Percentiles rank a stretch among this genome's conserved stretches.
phyloP scores from a whole-genome alignment of 306 rosid genomes.

The Ormosia semicastrata region DNA sequence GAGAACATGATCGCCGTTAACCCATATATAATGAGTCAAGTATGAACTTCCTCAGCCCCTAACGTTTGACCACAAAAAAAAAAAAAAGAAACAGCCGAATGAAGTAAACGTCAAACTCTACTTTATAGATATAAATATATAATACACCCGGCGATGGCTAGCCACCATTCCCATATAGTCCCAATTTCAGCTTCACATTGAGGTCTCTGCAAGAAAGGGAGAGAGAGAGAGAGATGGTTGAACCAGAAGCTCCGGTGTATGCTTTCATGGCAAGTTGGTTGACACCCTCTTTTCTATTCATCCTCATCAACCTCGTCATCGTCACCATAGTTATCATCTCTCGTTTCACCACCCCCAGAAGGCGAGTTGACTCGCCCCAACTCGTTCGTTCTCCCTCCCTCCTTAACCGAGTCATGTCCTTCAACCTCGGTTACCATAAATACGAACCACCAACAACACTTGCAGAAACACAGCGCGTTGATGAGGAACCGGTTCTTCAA shows the following conservation, averaged over 20 bases:
- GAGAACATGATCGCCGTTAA: too few species aligned
- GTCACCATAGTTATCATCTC: slow-evolving; percentile 50
- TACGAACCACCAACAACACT: neutral
- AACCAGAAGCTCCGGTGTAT: slow-evolving; percentile 15
- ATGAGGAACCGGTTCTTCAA: neutral
- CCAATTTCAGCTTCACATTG: too few species aligned
- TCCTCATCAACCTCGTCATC: slow-evolving; percentile 70
- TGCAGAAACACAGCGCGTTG: neutral
- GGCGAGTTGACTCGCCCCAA: slow-evolving; percentile 2
- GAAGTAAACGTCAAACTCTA: neutral
- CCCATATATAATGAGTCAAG: too few species aligned
- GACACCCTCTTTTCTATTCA: slow-evolving; percentile 63
- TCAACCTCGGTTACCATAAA: slow-evolving; percentile 35
- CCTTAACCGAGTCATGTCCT: slow-evolving; percentile 45
- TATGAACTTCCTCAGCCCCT: neutral
- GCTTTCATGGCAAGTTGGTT: slow-evolving; percentile 41
- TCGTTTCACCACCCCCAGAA: slow-evolving; percentile 32
- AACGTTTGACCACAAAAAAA: neutral
- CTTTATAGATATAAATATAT: too few species aligned
- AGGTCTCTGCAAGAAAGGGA: neutral
- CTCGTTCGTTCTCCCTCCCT: slow-evolving; percentile 51
- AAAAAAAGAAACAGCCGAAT: neutral
- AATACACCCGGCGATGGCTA: too few species aligned
- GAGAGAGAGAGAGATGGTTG: neutral
- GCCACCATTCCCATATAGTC: neutral